Conservation (phyloP, 768 basidiomycete species). For the Termitomyces eurrhizus region DNA sequence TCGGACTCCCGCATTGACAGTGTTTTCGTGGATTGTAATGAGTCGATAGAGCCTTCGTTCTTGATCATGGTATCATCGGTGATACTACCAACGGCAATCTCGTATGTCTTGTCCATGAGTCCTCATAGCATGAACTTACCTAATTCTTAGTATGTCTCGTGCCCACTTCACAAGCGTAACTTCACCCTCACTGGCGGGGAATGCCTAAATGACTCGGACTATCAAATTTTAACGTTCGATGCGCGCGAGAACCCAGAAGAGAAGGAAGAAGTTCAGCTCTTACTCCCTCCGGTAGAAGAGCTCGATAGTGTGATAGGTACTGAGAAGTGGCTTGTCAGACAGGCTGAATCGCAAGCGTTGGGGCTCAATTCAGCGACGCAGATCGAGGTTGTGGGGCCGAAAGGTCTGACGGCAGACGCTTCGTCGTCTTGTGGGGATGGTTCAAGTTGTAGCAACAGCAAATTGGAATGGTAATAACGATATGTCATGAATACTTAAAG, state of each 20-base stretch:
- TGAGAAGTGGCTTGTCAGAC: slow-evolving; percentile 58
- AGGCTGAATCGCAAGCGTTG: slow-evolving; percentile 41
- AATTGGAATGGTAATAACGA: slow-evolving; percentile 6
- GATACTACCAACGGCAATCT: slow-evolving; percentile 54
- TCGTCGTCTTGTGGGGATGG: background rate
- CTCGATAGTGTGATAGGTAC: slow-evolving; percentile 63
- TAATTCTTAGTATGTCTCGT: slow-evolving; percentile 18
- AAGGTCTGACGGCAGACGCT: background rate
- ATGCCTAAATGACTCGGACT: slow-evolving; percentile 57
- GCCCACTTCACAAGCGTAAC: slow-evolving; percentile 67
- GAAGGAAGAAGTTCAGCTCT: slow-evolving; percentile 33
- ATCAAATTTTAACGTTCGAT: slow-evolving; percentile 59
- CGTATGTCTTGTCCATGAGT: slow-evolving; percentile 14
- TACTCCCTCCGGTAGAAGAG: slow-evolving; percentile 51
- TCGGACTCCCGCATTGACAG: background rate
- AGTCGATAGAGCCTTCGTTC: slow-evolving; percentile 52
- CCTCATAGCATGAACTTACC: slow-evolving; percentile 15
- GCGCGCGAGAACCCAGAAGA: slow-evolving; percentile 38
- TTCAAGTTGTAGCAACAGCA: slow-evolving; percentile 1
- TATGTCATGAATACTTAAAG: background rate
- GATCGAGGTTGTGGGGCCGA: slow-evolving; percentile 25
- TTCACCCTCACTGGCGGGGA: slow-evolving; percentile 52
- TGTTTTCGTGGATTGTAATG: background rate
- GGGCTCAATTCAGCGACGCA: slow-evolving; percentile 26
- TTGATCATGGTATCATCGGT: slow-evolving; percentile 66